phyloP scores from a whole-genome alignment of 768 basidiomycete species.

The Leccinum aurantiacum region DNA sequence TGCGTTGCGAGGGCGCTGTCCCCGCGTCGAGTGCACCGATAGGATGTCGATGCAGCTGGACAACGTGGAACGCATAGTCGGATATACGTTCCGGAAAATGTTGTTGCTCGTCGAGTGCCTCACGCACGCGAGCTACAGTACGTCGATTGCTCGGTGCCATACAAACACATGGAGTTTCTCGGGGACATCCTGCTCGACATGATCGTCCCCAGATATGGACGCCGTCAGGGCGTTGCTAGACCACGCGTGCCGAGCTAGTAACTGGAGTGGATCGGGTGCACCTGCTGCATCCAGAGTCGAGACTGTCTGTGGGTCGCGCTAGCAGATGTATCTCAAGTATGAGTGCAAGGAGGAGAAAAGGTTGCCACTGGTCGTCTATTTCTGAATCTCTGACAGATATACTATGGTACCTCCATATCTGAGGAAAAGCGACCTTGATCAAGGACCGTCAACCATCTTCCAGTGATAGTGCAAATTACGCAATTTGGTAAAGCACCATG shows the following conservation, averaged over 20 bases:
- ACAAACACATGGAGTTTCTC: constrained; percentile 75
- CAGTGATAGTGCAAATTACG: too few species aligned
- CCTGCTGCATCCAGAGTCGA: constrained; percentile 70
- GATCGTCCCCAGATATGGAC: constrained; percentile 60
- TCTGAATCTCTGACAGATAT: too few species aligned
- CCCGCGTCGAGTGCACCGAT: too few species aligned
- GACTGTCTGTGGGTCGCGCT: constrained; percentile 36
- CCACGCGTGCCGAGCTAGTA: constrained; percentile 54
- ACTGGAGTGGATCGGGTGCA: constrained; percentile 71
- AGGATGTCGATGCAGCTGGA: too few species aligned
- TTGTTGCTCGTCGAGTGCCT: constrained; percentile 70
- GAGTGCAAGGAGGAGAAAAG: too few species aligned
- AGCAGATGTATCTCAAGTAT: too few species aligned
- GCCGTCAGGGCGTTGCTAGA: constrained; percentile 48
- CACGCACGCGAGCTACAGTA: constrained; percentile 70
- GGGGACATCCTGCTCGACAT: constrained; percentile 77
- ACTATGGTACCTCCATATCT: too few species aligned
- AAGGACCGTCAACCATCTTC: too few species aligned
- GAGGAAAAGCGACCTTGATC: too few species aligned
- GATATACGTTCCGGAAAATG: constrained; percentile 58
- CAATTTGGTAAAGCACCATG: too few species aligned
- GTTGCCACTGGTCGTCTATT: too few species aligned
- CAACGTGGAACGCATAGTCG: constrained; percentile 45
- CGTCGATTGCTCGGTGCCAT: constrained; percentile 62
- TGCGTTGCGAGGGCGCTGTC: too few species aligned